phyloP scores from a whole-genome alignment of 1,284 basidiomycete species.

The Anthracocystis walkeri region DNA sequence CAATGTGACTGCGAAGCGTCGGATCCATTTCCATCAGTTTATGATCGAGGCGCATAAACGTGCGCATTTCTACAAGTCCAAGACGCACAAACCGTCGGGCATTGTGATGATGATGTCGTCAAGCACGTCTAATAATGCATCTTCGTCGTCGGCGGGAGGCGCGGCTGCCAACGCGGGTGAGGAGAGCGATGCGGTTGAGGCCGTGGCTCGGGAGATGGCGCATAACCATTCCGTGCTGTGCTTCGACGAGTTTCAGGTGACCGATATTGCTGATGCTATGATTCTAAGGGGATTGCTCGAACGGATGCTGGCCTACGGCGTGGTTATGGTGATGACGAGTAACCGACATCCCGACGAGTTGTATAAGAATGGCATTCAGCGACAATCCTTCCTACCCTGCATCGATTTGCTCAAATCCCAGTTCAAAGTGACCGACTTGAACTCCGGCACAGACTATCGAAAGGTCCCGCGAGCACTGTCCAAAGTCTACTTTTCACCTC shows the following conservation, averaged over 20 bases:
- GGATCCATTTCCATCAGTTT: constrained; percentile 89
- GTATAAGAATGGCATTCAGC: constrained; percentile 98
- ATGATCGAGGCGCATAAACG: constrained; percentile 99
- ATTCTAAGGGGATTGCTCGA: constrained; percentile 91
- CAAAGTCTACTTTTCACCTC: constrained; percentile 89
- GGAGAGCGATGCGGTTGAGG: constrained; percentile 83
- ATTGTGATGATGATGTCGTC: constrained; percentile 63
- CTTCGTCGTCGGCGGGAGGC: not conserved
- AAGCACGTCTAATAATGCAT: constrained; percentile 14
- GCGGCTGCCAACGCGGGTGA: constrained; percentile 34
- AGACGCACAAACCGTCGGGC: constrained; percentile 63
- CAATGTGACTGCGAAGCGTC: constrained; percentile 79
- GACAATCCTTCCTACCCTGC: constrained; percentile 93
- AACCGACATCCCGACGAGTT: constrained; percentile 97
- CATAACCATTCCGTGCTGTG: constrained; percentile 79
- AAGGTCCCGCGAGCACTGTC: constrained; percentile 73
- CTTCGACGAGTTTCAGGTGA: constrained; percentile 99
- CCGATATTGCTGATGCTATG: constrained; percentile 99
- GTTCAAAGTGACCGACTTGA: constrained; percentile 88
- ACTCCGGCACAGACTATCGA: constrained; percentile 86
- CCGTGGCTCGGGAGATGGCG: constrained; percentile 89
- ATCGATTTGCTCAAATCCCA: constrained; percentile 91
- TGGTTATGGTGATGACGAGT: constrained; percentile 94
- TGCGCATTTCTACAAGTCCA: constrained; percentile 76
- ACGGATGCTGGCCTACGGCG: constrained; percentile 84